These are phyloP conservation scores for Acmispon strigosus DNA, from an alignment of 306 rosid species.

Conservation along the genomic window DNA sequence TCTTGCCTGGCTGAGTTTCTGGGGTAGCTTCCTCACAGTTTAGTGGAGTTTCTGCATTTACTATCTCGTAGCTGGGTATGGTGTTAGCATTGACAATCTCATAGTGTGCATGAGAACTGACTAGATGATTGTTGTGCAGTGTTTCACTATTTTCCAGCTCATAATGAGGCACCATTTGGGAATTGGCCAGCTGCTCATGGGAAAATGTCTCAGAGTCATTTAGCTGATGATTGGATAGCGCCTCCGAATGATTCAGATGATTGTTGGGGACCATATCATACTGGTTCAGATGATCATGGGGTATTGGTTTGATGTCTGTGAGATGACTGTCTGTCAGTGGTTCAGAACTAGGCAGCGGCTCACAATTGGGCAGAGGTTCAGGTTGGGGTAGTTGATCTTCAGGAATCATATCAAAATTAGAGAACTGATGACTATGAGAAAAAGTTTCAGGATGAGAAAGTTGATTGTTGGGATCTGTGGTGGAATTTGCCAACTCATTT, in stretches of 20 bases:
- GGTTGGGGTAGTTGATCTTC: slow-evolving; percentile 36
- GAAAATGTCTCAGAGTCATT: slow-evolving; percentile 18
- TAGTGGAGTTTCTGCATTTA: slow-evolving; percentile 28
- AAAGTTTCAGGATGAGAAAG: slow-evolving; percentile 18
- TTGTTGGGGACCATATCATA: slow-evolving; percentile 24
- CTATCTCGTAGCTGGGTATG: slow-evolving; percentile 34
- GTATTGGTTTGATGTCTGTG: slow-evolving; percentile 26
- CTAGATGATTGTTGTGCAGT: slow-evolving; percentile 19
- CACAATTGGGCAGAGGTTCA: slow-evolving; percentile 28
- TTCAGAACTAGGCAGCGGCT: slow-evolving; percentile 16
- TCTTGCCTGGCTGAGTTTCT: slow-evolving; percentile 73
- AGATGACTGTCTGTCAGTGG: slow-evolving; percentile 19
- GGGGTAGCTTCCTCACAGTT: slow-evolving; percentile 39
- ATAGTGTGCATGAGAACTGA: slow-evolving; percentile 24
- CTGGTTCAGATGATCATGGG: slow-evolving; percentile 23
- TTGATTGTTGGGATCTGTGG: slow-evolving; percentile 16
- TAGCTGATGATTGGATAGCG: slow-evolving; percentile 21
- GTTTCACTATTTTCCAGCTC: slow-evolving; percentile 31
- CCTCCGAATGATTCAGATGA: slow-evolving; percentile 30
- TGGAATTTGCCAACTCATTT: slow-evolving; percentile 16
- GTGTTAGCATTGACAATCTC: slow-evolving; percentile 18
- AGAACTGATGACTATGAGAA: slow-evolving; percentile 21
- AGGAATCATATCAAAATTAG: slow-evolving; percentile 19
- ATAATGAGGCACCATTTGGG: slow-evolving; percentile 33
- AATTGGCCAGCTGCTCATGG: slow-evolving; percentile 31